Percentiles rank a stretch among this genome's conserved stretches.
These are phyloP conservation scores for Paramecium sonneborni DNA, from an alignment of 73 alveolate genomes.

Conservation along the genomic window DNA sequence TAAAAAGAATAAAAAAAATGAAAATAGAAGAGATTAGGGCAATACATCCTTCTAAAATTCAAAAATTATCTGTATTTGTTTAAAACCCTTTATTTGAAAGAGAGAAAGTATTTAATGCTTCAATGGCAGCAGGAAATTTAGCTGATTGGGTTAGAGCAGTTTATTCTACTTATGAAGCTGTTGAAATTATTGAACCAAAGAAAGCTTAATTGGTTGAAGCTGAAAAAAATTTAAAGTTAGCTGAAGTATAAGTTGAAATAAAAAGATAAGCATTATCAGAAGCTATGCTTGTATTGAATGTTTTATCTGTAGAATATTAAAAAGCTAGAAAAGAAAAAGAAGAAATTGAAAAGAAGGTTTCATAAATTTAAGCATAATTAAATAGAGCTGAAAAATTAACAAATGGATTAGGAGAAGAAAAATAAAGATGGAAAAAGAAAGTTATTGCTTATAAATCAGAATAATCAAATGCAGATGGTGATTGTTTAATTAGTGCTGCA, in stretches of 20 bases:
- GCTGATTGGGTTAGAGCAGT: conserved; percentile 95
- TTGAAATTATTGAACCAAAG: conserved; percentile 98
- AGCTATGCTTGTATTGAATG: conserved; percentile 78
- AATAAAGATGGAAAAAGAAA: conserved; percentile 90
- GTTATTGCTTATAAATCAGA: conserved; percentile 75
- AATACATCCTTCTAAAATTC: conserved; percentile 73
- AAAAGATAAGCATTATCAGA: conserved; percentile 87
- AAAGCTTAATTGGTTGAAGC: conserved; percentile 97
- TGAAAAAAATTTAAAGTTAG: conserved; percentile 87
- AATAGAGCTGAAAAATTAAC: conserved; percentile 98
- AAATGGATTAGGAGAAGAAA: conserved; percentile 97
- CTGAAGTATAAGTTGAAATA: conserved; percentile 87
- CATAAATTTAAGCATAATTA: conserved; percentile 78
- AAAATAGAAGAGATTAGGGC: conserved; percentile 57
- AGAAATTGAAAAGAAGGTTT: conserved; percentile 84
- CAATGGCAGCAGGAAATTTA: conserved; percentile 85
- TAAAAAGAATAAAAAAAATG: conserved; percentile 50
- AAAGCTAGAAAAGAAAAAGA: conserved; percentile 94
- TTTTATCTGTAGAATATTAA: conserved; percentile 90
- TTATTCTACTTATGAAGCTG: conserved; percentile 64
- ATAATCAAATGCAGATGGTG: conserved; percentile 95
- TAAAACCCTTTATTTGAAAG: conserved; percentile 76
- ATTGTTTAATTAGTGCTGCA: conserved; percentile 97
- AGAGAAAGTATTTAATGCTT: conserved; percentile 75
- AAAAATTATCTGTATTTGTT: conserved; percentile 69